These are phyloP conservation scores for Wallemia mellicola DNA, from an alignment of 1,284 basidiomycete genomes.

Conservation along the genomic window DNA sequence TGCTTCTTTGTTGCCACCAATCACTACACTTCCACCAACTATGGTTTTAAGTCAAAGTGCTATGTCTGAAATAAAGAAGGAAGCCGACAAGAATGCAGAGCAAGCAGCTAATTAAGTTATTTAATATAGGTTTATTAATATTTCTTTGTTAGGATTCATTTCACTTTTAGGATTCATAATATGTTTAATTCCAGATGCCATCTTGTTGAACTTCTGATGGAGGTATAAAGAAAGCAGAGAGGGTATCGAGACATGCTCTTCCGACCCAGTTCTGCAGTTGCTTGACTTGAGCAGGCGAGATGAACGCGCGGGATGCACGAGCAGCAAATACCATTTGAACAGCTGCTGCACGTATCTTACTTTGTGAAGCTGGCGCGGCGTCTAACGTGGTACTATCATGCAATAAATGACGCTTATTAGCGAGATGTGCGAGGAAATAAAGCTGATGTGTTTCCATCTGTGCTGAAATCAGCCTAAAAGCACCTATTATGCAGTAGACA, in stretches of 20 bases:
- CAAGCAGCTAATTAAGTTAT: background rate
- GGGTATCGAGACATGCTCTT: constrained; percentile 22
- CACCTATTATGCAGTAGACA: too few relatives aligned
- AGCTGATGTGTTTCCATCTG: constrained; percentile 62
- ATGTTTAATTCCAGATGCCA: background rate
- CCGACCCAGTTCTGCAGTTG: constrained; percentile 37
- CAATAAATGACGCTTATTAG: constrained; percentile 11
- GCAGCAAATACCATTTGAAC: constrained; percentile 62
- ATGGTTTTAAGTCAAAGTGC: constrained; percentile 15
- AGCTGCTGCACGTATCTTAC: constrained; percentile 35
- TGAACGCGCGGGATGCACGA: constrained; percentile 40
- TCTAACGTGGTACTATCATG: constrained; percentile 9
- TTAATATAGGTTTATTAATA: background rate
- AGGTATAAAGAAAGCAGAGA: constrained; percentile 12
- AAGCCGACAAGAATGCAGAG: background rate
- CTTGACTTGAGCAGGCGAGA: constrained; percentile 34
- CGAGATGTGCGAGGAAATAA: constrained; percentile 28
- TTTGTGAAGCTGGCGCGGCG: constrained; percentile 7
- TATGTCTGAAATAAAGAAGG: background rate
- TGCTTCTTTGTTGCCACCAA: constrained; percentile 31
- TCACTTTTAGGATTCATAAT: too few relatives aligned
- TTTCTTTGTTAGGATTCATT: too few relatives aligned
- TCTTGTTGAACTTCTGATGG: background rate
- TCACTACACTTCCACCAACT: constrained; percentile 57
- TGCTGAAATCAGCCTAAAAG: too few relatives aligned